Percentiles rank a stretch among this genome's conserved stretches.
Conservation (phyloP, 345 rosid genomes). For the Gossypium anomalum region DNA sequence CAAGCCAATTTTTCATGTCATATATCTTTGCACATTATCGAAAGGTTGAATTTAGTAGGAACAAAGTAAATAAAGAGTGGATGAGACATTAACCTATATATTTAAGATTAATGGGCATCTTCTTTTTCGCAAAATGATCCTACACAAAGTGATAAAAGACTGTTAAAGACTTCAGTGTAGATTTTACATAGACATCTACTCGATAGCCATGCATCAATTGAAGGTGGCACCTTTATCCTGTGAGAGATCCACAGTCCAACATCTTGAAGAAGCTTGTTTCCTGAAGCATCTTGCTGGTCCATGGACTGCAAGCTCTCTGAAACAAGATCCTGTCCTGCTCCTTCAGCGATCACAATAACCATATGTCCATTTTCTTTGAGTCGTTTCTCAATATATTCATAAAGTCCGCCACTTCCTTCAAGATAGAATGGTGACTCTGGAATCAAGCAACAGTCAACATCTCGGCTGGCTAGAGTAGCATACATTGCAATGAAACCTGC, state of each 20-base stretch:
- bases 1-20: conserved; percentile 19
- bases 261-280: conserved; percentile 80
- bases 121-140: conserved; percentile 53
- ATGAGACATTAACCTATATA: conserved; percentile 55
- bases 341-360: conserved; percentile 88
- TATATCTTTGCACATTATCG: conserved; percentile 5
- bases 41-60: not conserved
- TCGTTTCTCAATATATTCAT: conserved; percentile 50
- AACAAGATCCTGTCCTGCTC: conserved; percentile 85
- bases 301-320: conserved; percentile 45
- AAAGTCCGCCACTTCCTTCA: conserved; percentile 85
- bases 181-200: not conserved
- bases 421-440: conserved; percentile 93
- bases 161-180: conserved; percentile 1
- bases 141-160: conserved; percentile 21
- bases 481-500: conserved; percentile 70
- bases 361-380: conserved; percentile 84
- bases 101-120: conserved; percentile 66
- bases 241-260: conserved; percentile 79
- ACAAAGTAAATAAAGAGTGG: not conserved
- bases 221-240: conserved; percentile 51
- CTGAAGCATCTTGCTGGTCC: conserved; percentile 71
- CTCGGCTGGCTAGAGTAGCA: conserved; percentile 89
- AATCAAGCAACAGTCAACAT: conserved; percentile 90
- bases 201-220: not conserved